These are phyloP conservation scores for Neurospora sp. DNA, from an alignment of 495 filamentous ascomycete genomes.

Conservation along the genomic window DNA sequence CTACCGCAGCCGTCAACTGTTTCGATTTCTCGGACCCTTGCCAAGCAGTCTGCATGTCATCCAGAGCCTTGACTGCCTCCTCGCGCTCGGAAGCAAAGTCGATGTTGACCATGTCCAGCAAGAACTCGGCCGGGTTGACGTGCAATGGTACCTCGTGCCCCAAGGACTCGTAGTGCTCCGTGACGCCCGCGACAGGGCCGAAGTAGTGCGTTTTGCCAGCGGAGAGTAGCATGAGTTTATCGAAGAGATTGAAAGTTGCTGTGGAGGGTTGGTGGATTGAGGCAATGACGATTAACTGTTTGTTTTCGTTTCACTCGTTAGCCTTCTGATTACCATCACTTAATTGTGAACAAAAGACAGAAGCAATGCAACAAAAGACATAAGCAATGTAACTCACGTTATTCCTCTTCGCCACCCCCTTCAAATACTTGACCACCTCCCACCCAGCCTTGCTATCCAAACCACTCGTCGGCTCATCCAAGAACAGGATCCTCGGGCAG, in stretches of 20 bases:
- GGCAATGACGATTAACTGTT: constrained; percentile 59
- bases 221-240: constrained; percentile 66
- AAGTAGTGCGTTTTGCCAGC: constrained; percentile 59
- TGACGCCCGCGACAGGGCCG: constrained; percentile 44
- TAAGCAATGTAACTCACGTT: too few species aligned
- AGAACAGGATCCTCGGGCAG: constrained; percentile 63
- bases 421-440: constrained; percentile 73
- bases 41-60: constrained; percentile 38
- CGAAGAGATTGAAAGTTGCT: constrained; percentile 65
- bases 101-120: constrained; percentile 65
- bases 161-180: constrained; percentile 47
- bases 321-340: constrained; percentile 21
- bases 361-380: constrained; percentile 53
- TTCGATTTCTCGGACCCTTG: constrained; percentile 9
- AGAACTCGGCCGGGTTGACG: constrained; percentile 68
- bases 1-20: constrained; percentile 10
- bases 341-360: neutral
- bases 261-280: constrained; percentile 79
- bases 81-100: constrained; percentile 49
- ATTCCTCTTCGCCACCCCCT: constrained; percentile 54
- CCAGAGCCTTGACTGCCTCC: constrained; percentile 26
- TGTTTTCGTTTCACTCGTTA: constrained; percentile 43
- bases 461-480: constrained; percentile 77
- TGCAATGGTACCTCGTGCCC: constrained; percentile 52
- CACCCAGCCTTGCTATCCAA: constrained; percentile 72